Conservation (phyloP, 495 filamentous ascomycete species). For the Pyronema omphalodes region DNA sequence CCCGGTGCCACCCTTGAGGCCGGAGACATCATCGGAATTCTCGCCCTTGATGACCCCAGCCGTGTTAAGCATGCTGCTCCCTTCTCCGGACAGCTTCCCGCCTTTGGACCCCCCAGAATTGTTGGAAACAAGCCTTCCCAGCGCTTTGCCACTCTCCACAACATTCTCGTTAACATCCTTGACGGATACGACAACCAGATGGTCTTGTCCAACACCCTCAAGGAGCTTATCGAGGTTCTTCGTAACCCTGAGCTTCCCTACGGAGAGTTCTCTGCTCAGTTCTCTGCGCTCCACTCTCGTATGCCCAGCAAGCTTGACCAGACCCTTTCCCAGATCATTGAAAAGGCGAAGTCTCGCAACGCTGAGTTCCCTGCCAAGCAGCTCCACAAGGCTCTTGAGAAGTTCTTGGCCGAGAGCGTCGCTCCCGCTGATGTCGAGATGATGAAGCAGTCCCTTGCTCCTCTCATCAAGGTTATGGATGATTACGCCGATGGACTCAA, state of each 20-base stretch:
- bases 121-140: slow-evolving; percentile 86
- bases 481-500: slow-evolving; percentile 79
- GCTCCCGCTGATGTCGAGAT: slow-evolving; percentile 43
- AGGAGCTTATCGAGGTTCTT: slow-evolving; percentile 77
- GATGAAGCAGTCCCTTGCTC: slow-evolving; percentile 55
- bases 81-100: slow-evolving; percentile 83
- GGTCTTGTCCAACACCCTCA: slow-evolving; percentile 76
- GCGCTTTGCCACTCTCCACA: slow-evolving; percentile 55
- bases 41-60: slow-evolving; percentile 86
- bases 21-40: slow-evolving; percentile 95
- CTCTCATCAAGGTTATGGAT: slow-evolving; percentile 62
- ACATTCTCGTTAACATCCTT: slow-evolving; percentile 73
- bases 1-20: slow-evolving; percentile 94
- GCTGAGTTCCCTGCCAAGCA: slow-evolving; percentile 86
- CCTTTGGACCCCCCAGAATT: slow-evolving; percentile 67
- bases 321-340: slow-evolving; percentile 62
- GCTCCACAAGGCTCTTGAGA: slow-evolving; percentile 59
- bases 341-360: slow-evolving; percentile 54
- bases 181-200: slow-evolving; percentile 93
- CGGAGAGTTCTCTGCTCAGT: slow-evolving; percentile 88
- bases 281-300: slow-evolving; percentile 81
- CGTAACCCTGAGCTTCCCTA: slow-evolving; percentile 82
- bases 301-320: slow-evolving; percentile 88
- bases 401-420: slow-evolving; percentile 81
- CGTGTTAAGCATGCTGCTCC: slow-evolving; percentile 93